These are phyloP conservation scores for Fusarium guadeloupense DNA, from an alignment of 2,329 filamentous ascomycete species.

Conservation along the genomic window DNA sequence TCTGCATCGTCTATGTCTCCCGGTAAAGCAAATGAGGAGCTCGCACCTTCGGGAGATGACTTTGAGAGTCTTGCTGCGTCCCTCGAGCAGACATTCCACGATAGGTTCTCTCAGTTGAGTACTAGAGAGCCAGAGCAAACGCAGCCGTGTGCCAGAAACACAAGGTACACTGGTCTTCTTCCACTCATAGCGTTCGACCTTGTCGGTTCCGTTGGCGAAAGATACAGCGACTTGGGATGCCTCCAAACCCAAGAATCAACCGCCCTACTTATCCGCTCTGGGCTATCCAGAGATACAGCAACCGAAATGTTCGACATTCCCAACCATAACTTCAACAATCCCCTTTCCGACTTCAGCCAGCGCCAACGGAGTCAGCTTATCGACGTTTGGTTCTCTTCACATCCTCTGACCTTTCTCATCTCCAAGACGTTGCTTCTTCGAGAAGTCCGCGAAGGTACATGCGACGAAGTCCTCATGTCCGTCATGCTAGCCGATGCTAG, in stretches of 20 bases:
- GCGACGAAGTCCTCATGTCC: slow-evolving; percentile 52
- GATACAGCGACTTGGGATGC: slow-evolving; percentile 46
- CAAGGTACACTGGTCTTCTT: slow-evolving; percentile 42
- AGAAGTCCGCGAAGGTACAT: slow-evolving; percentile 50
- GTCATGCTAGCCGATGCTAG: slow-evolving; percentile 52
- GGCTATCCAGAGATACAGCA: slow-evolving; percentile 42
- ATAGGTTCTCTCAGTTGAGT: slow-evolving; percentile 38
- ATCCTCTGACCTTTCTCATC: slow-evolving; percentile 52
- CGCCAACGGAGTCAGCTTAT: slow-evolving; percentile 50
- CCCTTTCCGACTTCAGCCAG: slow-evolving; percentile 45
- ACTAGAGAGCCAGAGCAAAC: background rate
- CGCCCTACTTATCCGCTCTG: slow-evolving; percentile 43
- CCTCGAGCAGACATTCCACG: slow-evolving; percentile 45
- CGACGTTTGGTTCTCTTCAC: slow-evolving; percentile 54
- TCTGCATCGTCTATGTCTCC: slow-evolving; percentile 41
- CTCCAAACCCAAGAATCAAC: slow-evolving; percentile 42
- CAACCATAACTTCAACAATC: slow-evolving; percentile 37
- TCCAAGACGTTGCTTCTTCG: slow-evolving; percentile 54
- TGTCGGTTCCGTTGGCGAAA: slow-evolving; percentile 43
- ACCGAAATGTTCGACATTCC: slow-evolving; percentile 46
- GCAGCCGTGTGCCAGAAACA: slow-evolving; percentile 7
- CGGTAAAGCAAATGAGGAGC: slow-evolving; percentile 36
- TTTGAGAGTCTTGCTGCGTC: slow-evolving; percentile 43
- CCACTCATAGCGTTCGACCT: slow-evolving; percentile 46
- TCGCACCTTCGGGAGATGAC: slow-evolving; percentile 16